These are phyloP conservation scores for Sugiyamaella grinbergsii DNA, from an alignment of 1,139 yeast species.

Conservation along the genomic window DNA sequence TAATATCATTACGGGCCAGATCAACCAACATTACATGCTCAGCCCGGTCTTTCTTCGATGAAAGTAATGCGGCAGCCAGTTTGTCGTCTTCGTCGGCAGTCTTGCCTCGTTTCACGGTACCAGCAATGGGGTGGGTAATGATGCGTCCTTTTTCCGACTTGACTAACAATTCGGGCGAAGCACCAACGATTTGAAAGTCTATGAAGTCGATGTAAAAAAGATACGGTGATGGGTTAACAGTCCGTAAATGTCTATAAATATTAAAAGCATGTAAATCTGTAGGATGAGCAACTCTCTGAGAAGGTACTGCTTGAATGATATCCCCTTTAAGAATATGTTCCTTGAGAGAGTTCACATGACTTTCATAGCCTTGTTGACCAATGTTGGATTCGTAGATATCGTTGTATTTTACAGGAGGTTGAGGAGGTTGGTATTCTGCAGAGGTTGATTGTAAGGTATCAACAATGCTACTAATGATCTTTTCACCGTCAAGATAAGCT, in stretches of 20 bases:
- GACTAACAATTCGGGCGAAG: constrained; percentile 92
- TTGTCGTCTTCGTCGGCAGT: constrained; percentile 89
- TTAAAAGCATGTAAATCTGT: constrained; percentile 95
- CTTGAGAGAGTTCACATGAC: constrained; percentile 72
- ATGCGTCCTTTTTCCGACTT: constrained; percentile 78
- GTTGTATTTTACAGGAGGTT: constrained; percentile 62
- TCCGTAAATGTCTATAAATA: constrained; percentile 88
- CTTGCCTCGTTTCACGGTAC: constrained; percentile 87
- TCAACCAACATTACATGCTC: constrained; percentile 99
- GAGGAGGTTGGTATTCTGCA: constrained; percentile 56
- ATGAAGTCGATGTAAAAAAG: constrained; percentile 88
- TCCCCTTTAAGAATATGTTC: constrained; percentile 87
- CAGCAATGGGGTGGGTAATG: constrained; percentile 96
- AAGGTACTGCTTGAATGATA: constrained; percentile 96
- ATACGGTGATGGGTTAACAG: constrained; percentile 97
- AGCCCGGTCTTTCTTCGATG: constrained; percentile 90
- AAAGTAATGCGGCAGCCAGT: constrained; percentile 70
- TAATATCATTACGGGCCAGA: constrained; percentile 92
- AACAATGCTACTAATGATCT: constrained; percentile 61
- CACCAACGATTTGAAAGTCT: constrained; percentile 94
- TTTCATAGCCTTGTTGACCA: constrained; percentile 91
- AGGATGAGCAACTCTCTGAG: constrained; percentile 93
- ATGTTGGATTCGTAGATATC: constrained; percentile 76
- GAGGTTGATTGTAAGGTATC: constrained; percentile 50
- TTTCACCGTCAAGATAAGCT: constrained; percentile 56